These are phyloP conservation scores for Diversispora eburnea DNA, from an alignment of 192 early-diverging fungal species.

Conservation along the genomic window DNA sequence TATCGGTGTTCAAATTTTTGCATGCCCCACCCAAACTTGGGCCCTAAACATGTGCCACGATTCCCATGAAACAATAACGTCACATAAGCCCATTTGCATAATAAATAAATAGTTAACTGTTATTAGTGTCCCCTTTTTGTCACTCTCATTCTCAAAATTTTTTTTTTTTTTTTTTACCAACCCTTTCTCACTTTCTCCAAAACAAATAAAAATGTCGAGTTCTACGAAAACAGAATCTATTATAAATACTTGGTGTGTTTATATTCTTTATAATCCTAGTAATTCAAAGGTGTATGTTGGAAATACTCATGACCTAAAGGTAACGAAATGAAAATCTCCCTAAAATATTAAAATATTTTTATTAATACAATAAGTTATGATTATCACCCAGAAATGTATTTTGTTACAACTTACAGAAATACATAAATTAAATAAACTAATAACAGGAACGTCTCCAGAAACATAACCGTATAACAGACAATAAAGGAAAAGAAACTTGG, in stretches of 20 bases:
- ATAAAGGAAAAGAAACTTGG: not conserved
- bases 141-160: not conserved
- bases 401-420: not conserved
- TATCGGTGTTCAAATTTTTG: slow-evolving; percentile 19
- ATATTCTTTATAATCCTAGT: slow-evolving; percentile 1
- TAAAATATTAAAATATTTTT: slow-evolving; percentile 1
- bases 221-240: slow-evolving; percentile 1
- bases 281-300: slow-evolving; percentile 15
- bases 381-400: too few relatives aligned
- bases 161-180: not conserved
- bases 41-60: slow-evolving; percentile 16
- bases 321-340: not conserved
- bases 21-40: slow-evolving; percentile 14
- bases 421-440: not conserved
- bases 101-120: not conserved
- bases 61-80: slow-evolving; percentile 21
- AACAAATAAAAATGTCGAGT: slow-evolving; percentile 8
- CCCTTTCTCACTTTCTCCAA: not conserved
- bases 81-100: slow-evolving; percentile 15
- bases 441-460: slow-evolving; percentile 14
- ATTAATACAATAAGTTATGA: not conserved
- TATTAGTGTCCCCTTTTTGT: slow-evolving; percentile 1
- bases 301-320: slow-evolving; percentile 22
- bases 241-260: slow-evolving; percentile 7
- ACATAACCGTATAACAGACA: not conserved